Evolutionary conservation across 345 rosid genomes (phyloP), one percentile per base, ranked within the genome.

Genomic region (Laguncularia racemosa): DNA sequence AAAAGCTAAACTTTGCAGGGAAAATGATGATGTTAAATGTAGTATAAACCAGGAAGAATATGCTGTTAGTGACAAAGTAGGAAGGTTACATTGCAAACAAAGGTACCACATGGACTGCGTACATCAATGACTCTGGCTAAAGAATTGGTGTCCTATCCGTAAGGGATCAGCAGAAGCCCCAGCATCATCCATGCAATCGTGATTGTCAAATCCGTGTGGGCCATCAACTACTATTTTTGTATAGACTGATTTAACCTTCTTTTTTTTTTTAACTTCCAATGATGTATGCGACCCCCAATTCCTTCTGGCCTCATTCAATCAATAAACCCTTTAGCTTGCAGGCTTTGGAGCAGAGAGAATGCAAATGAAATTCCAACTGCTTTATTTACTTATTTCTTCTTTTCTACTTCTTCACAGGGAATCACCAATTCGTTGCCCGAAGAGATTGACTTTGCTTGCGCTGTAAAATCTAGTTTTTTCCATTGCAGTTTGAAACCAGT

Each of bases 21-120:
- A 68, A 60, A 75, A 75, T 52, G 73, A 77, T 57, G 95, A 60
- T 60, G 66, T 69, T 53, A 95, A 82, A 70, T 95, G 99, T 84
- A 90, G 92, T 56, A 73, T 95, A 62, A n/a, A n/a, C n/a, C 84
- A 95, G 99, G 99, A 90, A 76, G 99, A 90, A 59, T 95, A 84
- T 71, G 75, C 63, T 10, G 56, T 38, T 13, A 91, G 92, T 66
- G 93, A 85, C 66, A 89, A 85, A 73, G 59, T 84, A 55, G 97
- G 99, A 60, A 78, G 76, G 67, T 73, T 95, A 71, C 78, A 66
- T 14, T 95, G 99, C 59, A 81, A 81, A 74, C 99, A 95, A 55
- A 55, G 43, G 60, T 90, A 84, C 70, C 96, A 95, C 48, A 12
- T 73, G 47, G 67, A 59, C 17, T 95, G 97, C 74, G 62, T 82